Evolutionary conservation across 352 stramenopile species (phyloP), one percentile per base, ranked within the genome.

Genomic region (Lagenidium giganteum): DNA sequence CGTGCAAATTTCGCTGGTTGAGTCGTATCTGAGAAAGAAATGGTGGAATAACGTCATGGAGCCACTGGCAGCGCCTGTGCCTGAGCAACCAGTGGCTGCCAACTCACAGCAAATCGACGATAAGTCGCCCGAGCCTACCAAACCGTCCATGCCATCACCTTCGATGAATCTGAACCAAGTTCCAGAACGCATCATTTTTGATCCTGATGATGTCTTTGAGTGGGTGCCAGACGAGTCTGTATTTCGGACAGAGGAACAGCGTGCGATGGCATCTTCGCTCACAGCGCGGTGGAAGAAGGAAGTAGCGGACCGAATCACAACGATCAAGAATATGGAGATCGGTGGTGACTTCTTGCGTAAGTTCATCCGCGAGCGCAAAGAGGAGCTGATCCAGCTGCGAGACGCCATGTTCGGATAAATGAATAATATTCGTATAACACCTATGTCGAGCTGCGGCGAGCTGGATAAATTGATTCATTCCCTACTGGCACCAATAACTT

Each of bases 191-290:
- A 42, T 17, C 24, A 49, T 30, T 50, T 72, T 76, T 29, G 57
- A 84, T 49, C 47, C 76, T 0, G 67, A 80, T 16, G 47, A 61
- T 5, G 61, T 88, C 34, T 88, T 88, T 41, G 76, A 86, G 54
- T 88, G 76, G 76, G 48, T 28, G 4, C 70, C 76, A 17, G n/a
- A n/a, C n/a, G n/a, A n/a, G n/a, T n/a, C n/a, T n/a, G n/a, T n/a
- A n/a, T n/a, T n/a, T n/a, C n/a, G n/a, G n/a, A 54, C 54, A 1
- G 9, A 57, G 3, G 52, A 57, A 1, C 27, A 71, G 16, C 55
- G 75, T 11, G 25, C 39, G 2, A 13, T 37, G 2, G 51, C 54
- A 9, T 50, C 42, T 7, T 6, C 26, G 16, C 44, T 61, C 20
- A 25, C 31, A 23, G 53, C 22, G 30, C 46, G 73, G 45, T 88